Evolutionary conservation across 2,329 filamentous ascomycete species (phyloP).

Genomic region (Periconia macrospinosa): DNA sequence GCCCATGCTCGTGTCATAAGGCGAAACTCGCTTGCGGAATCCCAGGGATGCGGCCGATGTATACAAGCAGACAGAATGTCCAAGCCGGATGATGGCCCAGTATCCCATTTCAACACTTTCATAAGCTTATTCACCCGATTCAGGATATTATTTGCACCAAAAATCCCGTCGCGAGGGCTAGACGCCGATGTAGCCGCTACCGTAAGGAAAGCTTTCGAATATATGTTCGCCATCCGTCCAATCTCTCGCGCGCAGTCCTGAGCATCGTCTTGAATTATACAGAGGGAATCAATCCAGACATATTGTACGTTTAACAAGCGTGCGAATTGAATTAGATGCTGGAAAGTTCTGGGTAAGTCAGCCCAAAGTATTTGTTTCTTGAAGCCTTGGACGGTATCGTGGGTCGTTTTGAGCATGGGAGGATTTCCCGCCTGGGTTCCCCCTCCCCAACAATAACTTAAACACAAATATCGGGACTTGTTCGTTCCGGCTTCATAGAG

Average conservation of each 20-base stretch:
- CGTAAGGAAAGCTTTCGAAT: conserved; percentile 3
- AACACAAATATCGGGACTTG: conserved; percentile 1
- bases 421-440: not conserved
- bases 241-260: not conserved
- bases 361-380: not conserved
- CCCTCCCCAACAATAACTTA: conserved; percentile 11
- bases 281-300: conserved; percentile 6
- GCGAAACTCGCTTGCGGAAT: too few relatives aligned
- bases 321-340: not conserved
- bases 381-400: not conserved
- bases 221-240: conserved; percentile 4
- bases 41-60: too few relatives aligned
- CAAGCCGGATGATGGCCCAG: too few relatives aligned
- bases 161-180: too few relatives aligned
- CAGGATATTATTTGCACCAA: too few relatives aligned
- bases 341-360: conserved; percentile 2
- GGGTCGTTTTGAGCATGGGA: not conserved
- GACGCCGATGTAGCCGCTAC: conserved; percentile 6
- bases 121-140: too few relatives aligned
- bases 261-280: conserved; percentile 5
- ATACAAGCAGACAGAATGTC: too few relatives aligned
- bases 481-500: not conserved
- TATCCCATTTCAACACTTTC: too few relatives aligned
- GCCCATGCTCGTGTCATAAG: too few relatives aligned
- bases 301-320: not conserved